A percentile compares a stretch with the other conserved stretches of the same genome.
Conservation (phyloP, 306 rosid species). For the Sophora flavescens region DNA sequence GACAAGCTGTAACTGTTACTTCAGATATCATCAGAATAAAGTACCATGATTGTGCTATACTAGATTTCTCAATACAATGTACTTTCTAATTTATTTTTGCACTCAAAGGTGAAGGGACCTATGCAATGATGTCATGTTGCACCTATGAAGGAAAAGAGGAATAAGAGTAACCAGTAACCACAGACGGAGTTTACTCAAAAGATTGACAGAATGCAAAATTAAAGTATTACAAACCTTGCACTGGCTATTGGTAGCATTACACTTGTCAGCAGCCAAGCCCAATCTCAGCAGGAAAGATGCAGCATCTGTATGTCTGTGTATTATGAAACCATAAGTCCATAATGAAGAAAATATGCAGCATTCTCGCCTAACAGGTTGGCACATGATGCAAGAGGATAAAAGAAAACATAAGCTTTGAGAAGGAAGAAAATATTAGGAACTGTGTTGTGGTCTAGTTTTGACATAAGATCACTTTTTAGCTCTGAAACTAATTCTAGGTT, state of each 20-base stretch:
- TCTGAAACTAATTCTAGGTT: constrained; percentile 24
- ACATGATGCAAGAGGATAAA: constrained; percentile 23
- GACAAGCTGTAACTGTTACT: background rate
- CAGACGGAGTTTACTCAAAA: background rate
- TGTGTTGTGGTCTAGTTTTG: background rate
- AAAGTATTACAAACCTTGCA: constrained; percentile 69
- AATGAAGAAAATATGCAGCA: background rate
- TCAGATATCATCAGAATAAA: background rate
- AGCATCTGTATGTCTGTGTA: constrained; percentile 84
- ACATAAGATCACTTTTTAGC: background rate
- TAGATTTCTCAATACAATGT: background rate
- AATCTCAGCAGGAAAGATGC: constrained; percentile 72
- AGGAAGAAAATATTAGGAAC: background rate
- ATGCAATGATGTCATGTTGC: background rate
- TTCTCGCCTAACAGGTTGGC: constrained; percentile 9
- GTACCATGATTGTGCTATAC: background rate
- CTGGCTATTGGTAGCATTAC: constrained; percentile 90
- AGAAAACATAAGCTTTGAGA: constrained; percentile 25
- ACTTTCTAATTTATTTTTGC: background rate
- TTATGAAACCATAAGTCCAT: constrained; percentile 37
- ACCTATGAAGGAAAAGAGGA: background rate
- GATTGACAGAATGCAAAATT: background rate
- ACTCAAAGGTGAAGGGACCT: background rate
- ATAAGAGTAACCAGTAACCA: background rate
- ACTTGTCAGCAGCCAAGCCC: constrained; percentile 94